Percentiles rank a stretch among this genome's conserved stretches.
Evolutionary conservation across 345 rosid species (phyloP).

Genomic region (Raphanus raphanistrum): DNA sequence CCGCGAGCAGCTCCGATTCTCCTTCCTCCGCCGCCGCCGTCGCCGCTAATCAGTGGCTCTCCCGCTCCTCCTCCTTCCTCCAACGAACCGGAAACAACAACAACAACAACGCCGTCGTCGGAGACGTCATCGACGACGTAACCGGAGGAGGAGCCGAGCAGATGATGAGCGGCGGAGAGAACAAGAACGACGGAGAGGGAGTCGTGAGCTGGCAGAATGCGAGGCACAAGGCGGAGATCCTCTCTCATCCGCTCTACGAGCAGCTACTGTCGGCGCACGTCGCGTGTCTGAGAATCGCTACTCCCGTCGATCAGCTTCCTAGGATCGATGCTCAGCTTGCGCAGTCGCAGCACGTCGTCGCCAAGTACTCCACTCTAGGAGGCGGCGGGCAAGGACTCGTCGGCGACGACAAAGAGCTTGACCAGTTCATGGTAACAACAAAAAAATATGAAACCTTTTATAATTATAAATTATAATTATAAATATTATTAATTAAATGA

Average conservation of each 20-base stretch:
- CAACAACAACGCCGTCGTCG: slow-evolving; percentile 62
- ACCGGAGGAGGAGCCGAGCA: slow-evolving; percentile 39
- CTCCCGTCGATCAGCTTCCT: slow-evolving; percentile 94
- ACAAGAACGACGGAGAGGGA: slow-evolving; percentile 47
- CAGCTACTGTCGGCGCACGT: slow-evolving; percentile 93
- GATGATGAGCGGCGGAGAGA: slow-evolving; percentile 41
- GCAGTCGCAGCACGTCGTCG: slow-evolving; percentile 90
- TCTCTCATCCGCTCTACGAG: slow-evolving; percentile 84
- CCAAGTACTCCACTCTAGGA: slow-evolving; percentile 77
- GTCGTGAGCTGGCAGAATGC: slow-evolving; percentile 85
- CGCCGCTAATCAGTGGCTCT: slow-evolving; percentile 65
- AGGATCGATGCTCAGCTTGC: slow-evolving; percentile 96
- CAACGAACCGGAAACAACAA: slow-evolving; percentile 28
- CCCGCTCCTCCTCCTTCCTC: slow-evolving; percentile 55
- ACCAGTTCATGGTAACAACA: slow-evolving; percentile 85
- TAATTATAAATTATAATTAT: neutral
- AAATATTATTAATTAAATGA: neutral
- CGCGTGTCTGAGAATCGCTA: slow-evolving; percentile 83
- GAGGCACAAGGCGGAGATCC: slow-evolving; percentile 79
- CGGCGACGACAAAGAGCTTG: slow-evolving; percentile 87
- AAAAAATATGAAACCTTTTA: too few species aligned
- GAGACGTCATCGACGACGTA: slow-evolving; percentile 63
- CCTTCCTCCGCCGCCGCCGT: slow-evolving; percentile 45
- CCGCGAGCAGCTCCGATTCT: slow-evolving; percentile 46
- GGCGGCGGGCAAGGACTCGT: slow-evolving; percentile 53